Evolutionary conservation across 2,329 filamentous ascomycete genomes (phyloP), one percentile per base, ranked within the genome.

Genomic region (Aspergillus aculeatinus): DNA sequence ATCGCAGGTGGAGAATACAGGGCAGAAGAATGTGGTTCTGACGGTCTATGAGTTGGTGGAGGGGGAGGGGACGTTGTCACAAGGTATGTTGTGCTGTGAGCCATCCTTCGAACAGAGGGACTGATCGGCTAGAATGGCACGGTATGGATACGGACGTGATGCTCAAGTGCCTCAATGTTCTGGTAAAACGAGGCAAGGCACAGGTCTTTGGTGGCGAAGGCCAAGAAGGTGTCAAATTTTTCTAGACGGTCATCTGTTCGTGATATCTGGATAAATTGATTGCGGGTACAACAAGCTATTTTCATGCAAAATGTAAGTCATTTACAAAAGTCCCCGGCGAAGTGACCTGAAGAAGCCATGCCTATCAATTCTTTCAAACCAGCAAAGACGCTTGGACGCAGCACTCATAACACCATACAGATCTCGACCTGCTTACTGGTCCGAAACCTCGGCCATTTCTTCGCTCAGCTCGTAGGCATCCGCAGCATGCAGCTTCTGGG

Each of bases 181-280:
- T 97, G 52, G 93, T 96, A 39, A 96, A 96, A 82, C 85, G 89
- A 63, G 92, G 92, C 67, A 96, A 90, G 78, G 94, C 93, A 14
- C 94, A 98, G 76, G 87, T 98, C 27, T 98, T 99, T 79, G 94
- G 94, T 35, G 85, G 87, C 57, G 92, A 94, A 70, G 92, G 94
- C 73, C 90, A 91, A 62, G 87, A 90, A 70, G 95, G 95, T 70
- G 92, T 98, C 65, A 99, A 99, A 80, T 98, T 99, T 80, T 98
- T 98, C 74, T 60, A 35, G 2, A 42, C 44, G 11, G 39, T 42
- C 23, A 31, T 29, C 5, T 39, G 12, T 27, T 21, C 29, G 19
- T 12, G 12, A 21, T 25, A 27, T 51, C n/a, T 25, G 21, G 21
- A 29, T 16, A 33, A 25, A 21, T 7, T 16, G 25, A 48, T 49